Base-by-base conservation (phyloP, 495 filamentous ascomycete genomes). In the Penicillium pulvis region DNA sequence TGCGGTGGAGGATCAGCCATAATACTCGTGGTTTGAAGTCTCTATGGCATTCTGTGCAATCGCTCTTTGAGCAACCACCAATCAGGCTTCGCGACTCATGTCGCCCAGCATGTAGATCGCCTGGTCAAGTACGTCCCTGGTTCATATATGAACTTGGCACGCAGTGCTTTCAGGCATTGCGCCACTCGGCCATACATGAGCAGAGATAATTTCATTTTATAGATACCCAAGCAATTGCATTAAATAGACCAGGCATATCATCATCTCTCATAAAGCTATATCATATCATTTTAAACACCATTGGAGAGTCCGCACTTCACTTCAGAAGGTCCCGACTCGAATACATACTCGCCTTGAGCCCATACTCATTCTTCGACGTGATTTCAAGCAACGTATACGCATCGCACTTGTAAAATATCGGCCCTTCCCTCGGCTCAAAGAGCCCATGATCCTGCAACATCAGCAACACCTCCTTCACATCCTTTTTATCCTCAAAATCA, bases 371-470 rank as follows among this genome's bases (percentile, higher is more conserved):
- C 10, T 80, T 78, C 2, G 76, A 74, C 39, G 78, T 80, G 35
- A 95, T 84, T 10, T 83, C 83, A 28, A 95, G 74, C 63, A 87
- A 74, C 1, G 92, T 93, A 61, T 83, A 93, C 1, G 85, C 89
- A 79, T 95, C 91, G 78, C 78, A 81, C 67, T 95, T 94, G 70
- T 95, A 96, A 59, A 89, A 93, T 51, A 95, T 83, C 14, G 79
- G 76, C 55, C 68, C 75, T 0, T 74, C 72, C 4, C 68, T 69
- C 26, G 58, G 56, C 20, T 76, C 76, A 19, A 87, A 77, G 55
- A 93, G 66, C 6, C 80, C 84, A 55, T 91, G 66, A 45, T 82
- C 74, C 43, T 80, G 78, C 59, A 95, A 63, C 57, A 74, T 79
- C 60, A 72, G 60, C 55, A 90, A 60, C 16, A 94, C 87, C 41